phyloP scores from a whole-genome alignment of 352 stramenopile genomes.

The Globisporangium orthogonon region DNA sequence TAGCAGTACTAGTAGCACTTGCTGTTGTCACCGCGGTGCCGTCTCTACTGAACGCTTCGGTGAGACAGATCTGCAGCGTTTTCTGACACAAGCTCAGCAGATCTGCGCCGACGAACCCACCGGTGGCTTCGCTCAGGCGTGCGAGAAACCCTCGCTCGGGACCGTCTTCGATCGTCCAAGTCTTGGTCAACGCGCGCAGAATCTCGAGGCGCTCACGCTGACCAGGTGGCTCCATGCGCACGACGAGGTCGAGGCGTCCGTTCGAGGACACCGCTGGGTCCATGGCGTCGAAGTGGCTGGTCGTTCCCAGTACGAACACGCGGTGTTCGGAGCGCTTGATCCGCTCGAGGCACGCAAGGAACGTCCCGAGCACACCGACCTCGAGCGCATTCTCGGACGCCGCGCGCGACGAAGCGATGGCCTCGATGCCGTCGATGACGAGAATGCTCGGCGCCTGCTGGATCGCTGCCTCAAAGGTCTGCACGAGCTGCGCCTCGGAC shows the following conservation, averaged over 20 bases:
- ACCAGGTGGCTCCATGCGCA: constrained; percentile 93
- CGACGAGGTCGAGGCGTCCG: constrained; percentile 93
- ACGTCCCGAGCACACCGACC: constrained; percentile 70
- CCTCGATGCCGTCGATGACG: constrained; percentile 90
- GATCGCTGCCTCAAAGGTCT: constrained; percentile 45
- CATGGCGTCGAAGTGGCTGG: constrained; percentile 70
- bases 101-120: constrained; percentile 92
- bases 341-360: constrained; percentile 85
- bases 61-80: constrained; percentile 55
- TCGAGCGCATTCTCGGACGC: constrained; percentile 53
- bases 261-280: constrained; percentile 92
- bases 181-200: constrained; percentile 82
- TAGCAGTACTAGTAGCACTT: background rate
- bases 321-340: constrained; percentile 26
- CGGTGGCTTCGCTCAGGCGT: constrained; percentile 91
- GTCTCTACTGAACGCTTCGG: constrained; percentile 9
- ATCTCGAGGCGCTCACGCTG: constrained; percentile 90
- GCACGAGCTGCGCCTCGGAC: constrained; percentile 66
- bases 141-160: constrained; percentile 66
- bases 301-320: constrained; percentile 74
- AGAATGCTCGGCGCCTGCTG: constrained; percentile 56
- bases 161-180: constrained; percentile 64
- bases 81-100: constrained; percentile 74
- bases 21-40: background rate
- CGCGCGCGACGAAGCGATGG: constrained; percentile 66